Conservation (phyloP, 2,329 filamentous ascomycete genomes). For the Ophiocordyceps sinensis region DNA sequence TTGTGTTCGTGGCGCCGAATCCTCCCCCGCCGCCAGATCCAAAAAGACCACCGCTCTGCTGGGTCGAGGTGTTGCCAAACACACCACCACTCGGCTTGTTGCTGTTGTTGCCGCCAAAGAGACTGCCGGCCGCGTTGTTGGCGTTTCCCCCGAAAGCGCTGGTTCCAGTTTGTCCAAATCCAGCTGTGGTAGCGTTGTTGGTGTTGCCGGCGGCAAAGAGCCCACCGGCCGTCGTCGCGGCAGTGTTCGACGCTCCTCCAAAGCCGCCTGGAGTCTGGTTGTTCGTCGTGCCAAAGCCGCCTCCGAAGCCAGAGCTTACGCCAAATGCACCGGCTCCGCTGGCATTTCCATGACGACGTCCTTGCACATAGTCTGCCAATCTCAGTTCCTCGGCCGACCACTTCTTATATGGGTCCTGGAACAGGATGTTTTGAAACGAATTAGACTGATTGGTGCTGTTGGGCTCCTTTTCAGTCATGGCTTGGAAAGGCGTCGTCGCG, state of each 20-base stretch:
- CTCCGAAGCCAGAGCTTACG: conserved; percentile 35
- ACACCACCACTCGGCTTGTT: conserved; percentile 12
- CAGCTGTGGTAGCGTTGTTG: conserved; percentile 12
- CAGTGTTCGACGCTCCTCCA: conserved; percentile 18
- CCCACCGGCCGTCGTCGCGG: conserved; percentile 18
- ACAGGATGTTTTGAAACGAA: conserved; percentile 65
- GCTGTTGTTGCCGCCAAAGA: conserved; percentile 21
- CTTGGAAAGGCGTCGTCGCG: conserved; percentile 50
- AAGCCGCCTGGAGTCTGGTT: conserved; percentile 27
- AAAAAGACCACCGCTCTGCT: conserved; percentile 12
- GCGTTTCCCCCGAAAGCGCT: conserved; percentile 27
- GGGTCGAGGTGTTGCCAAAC: conserved; percentile 10
- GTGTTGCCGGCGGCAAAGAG: conserved; percentile 19
- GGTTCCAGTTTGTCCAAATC: conserved; percentile 8
- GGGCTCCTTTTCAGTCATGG: conserved; percentile 60
- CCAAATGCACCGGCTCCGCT: conserved; percentile 81
- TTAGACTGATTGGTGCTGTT: conserved; percentile 35
- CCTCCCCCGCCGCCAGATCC: conserved; percentile 15
- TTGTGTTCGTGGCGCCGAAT: conserved; percentile 21
- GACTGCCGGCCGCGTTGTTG: conserved; percentile 13
- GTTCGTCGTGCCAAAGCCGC: conserved; percentile 30
- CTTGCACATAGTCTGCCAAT: conserved; percentile 77
- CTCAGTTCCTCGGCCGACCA: conserved; percentile 80
- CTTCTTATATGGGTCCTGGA: conserved; percentile 70
- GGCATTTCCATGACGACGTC: conserved; percentile 68